Evolutionary conservation across 202 grass and related monocot genomes (phyloP).

Genomic region (Dendrocalamus latiflorus): DNA sequence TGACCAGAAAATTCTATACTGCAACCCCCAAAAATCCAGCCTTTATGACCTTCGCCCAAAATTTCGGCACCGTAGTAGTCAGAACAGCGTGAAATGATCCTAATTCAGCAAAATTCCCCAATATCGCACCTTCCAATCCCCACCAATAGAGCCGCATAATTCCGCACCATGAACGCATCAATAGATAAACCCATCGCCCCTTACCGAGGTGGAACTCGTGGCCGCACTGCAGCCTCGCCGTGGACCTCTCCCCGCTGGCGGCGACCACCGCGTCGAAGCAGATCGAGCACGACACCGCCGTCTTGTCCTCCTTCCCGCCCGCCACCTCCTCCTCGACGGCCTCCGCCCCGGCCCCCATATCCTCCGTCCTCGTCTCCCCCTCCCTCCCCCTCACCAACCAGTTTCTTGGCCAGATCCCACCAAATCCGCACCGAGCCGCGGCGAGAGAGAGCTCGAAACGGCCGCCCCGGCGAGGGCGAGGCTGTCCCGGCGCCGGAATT

Average conservation of each 20-base stretch:
- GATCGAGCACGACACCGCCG: slow-evolving; percentile 67
- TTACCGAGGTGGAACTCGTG: slow-evolving; percentile 94
- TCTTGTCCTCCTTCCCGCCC: slow-evolving; percentile 30
- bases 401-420: slow-evolving; percentile 33
- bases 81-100: not conserved
- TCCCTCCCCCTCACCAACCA: slow-evolving; percentile 21
- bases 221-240: slow-evolving; percentile 72
- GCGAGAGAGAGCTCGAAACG: slow-evolving; percentile 4
- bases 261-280: slow-evolving; percentile 69
- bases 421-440: not conserved
- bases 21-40: not conserved
- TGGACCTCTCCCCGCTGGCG: slow-evolving; percentile 54
- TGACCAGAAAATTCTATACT: not conserved
- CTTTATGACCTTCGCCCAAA: not conserved
- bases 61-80: not conserved
- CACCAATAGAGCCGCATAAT: not conserved
- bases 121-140: not conserved
- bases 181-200: not conserved
- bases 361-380: slow-evolving; percentile 17
- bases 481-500: slow-evolving; percentile 3
- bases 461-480: slow-evolving; percentile 12
- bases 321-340: slow-evolving; percentile 19
- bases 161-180: not conserved
- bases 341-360: slow-evolving; percentile 25
- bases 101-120: not conserved